A percentile compares a stretch with the other conserved stretches of the same genome.
Conservation (phyloP, 2,329 filamentous ascomycete genomes). For the Cordyceps fumosorosea region DNA sequence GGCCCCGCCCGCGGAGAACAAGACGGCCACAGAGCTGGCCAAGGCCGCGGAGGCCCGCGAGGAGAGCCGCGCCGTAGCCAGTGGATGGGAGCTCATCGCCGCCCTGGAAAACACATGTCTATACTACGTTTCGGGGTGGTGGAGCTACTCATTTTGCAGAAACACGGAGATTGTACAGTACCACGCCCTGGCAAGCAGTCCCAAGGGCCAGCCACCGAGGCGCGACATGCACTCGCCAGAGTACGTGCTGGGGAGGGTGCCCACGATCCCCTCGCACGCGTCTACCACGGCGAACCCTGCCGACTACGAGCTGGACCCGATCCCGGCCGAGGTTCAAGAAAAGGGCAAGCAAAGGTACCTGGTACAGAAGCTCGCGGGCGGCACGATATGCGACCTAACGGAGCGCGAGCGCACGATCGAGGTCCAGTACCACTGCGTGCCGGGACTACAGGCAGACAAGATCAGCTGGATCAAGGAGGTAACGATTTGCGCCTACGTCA, state of each 20-base stretch:
- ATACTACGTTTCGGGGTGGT: constrained; percentile 81
- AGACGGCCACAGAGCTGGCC: constrained; percentile 59
- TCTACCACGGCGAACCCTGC: constrained; percentile 17
- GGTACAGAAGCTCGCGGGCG: constrained; percentile 71
- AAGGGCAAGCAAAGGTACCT: constrained; percentile 82
- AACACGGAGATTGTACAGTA: constrained; percentile 83
- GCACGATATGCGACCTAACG: constrained; percentile 81
- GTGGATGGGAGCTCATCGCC: constrained; percentile 73
- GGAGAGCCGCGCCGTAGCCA: constrained; percentile 65
- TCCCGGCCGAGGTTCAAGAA: constrained; percentile 62
- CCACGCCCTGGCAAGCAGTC: constrained; percentile 65
- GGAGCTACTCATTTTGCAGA: constrained; percentile 95
- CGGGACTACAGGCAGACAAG: constrained; percentile 62
- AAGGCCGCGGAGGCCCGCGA: constrained; percentile 75
- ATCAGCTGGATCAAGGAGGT: constrained; percentile 94
- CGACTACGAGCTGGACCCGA: constrained; percentile 23
- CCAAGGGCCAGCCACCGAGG: constrained; percentile 65
- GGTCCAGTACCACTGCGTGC: constrained; percentile 74
- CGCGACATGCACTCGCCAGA: constrained; percentile 71
- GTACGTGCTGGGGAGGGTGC: constrained; percentile 64
- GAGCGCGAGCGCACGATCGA: constrained; percentile 76
- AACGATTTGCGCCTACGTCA: constrained; percentile 83
- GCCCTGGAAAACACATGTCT: constrained; percentile 78
- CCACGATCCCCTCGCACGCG: constrained; percentile 25
- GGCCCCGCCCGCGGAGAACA: constrained; percentile 48